Conservation (phyloP, 306 rosid species). For the Inga oerstediana region DNA sequence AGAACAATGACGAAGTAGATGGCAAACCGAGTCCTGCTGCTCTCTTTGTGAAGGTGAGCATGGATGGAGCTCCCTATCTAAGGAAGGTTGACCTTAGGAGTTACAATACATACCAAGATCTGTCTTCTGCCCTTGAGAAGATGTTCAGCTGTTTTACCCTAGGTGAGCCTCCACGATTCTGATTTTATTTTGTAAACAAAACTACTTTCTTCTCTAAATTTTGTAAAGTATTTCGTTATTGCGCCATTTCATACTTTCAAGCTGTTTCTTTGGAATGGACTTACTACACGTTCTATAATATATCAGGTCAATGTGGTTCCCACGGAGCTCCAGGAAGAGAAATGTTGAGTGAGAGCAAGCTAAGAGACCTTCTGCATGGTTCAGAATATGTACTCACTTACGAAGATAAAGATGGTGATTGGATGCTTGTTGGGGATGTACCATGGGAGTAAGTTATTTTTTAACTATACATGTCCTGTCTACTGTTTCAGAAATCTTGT, state of each 20-base stretch:
- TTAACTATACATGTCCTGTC: neutral
- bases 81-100: slow-evolving; percentile 93
- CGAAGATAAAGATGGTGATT: slow-evolving; percentile 94
- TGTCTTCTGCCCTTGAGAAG: slow-evolving; percentile 93
- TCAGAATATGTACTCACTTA: slow-evolving; percentile 93
- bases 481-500: neutral
- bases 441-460: slow-evolving; percentile 88
- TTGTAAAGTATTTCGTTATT: neutral
- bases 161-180: slow-evolving; percentile 52
- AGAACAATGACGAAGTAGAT: slow-evolving; percentile 89
- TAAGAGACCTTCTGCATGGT: slow-evolving; percentile 93
- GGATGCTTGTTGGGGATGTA: slow-evolving; percentile 99
- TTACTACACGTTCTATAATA: slow-evolving; percentile 26
- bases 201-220: slow-evolving; percentile 2
- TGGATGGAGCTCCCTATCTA: slow-evolving; percentile 99
- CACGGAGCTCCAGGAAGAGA: slow-evolving; percentile 83
- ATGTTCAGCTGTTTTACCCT: slow-evolving; percentile 95
- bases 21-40: slow-evolving; percentile 80
- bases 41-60: slow-evolving; percentile 94
- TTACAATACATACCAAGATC: slow-evolving; percentile 73
- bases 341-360: slow-evolving; percentile 81
- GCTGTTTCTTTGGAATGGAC: slow-evolving; percentile 8
- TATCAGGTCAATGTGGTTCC: slow-evolving; percentile 86
- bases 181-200: neutral
- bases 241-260: neutral